Base-by-base conservation (phyloP, 306 rosid species). In the Alnus glutinosa region DNA sequence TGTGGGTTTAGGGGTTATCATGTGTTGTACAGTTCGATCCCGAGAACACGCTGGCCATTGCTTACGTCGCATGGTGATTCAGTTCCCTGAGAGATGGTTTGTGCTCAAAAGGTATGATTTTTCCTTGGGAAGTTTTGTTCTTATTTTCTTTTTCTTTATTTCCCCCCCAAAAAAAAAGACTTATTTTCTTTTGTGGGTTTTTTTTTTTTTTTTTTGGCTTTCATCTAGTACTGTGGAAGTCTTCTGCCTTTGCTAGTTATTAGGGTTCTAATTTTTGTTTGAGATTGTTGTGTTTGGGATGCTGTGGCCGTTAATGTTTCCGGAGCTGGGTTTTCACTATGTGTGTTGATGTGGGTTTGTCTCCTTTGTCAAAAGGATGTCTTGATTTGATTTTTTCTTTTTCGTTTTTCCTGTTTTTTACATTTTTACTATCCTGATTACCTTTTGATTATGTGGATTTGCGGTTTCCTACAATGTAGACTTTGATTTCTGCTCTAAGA, bases 101-200 rank as follows among this genome's bases (percentile, higher is more conserved):
- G 77, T 75, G 73, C 83, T 75, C 18, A 8, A 77, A 84, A 84
- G 90, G 90, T 87, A 61, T 39, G 11, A 66, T 66, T 66, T 66
- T 62, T 66, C 2, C 48, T 16, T 15, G 4, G 4, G 1, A 66
- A 36, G 32, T 57, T 57, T 19, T 19, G 34, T 57, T 57, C 67
- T 62, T 83, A 71, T 69, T 30, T 57, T 57, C 67, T 70, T 83
- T 75, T 69, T 30, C 10, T 1, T 47, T 12, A 52, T 34, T 19
- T 66, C 28, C n/a, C 18, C 36, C 2, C 37, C 37, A 34, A 34
- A 34, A 34, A 34, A 34, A 34, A 34, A 34, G 2, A 34, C 1
- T 34, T 2, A 13, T 76, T 70, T 57, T 23, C 76, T 46, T 76
- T 46, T 46, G 5, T 32, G 71, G 71, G 71, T 39, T 66, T 8